Percentiles rank a stretch among this genome's conserved stretches.
phyloP scores from a whole-genome alignment of 768 basidiomycete species.

The Tulasnella sp. region DNA sequence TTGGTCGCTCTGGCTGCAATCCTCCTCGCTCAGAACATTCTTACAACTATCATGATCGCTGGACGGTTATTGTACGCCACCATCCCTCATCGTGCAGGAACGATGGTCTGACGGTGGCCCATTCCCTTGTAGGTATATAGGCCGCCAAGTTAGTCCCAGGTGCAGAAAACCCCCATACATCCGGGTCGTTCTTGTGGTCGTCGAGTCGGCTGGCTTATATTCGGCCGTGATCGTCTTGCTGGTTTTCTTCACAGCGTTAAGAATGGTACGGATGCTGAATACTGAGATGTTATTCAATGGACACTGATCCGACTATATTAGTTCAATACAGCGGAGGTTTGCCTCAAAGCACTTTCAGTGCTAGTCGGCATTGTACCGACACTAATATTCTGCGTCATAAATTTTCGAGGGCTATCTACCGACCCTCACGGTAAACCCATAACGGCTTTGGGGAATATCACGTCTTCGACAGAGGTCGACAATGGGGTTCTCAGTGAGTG shows the following conservation, averaged over 20 bases:
- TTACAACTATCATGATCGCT: not conserved
- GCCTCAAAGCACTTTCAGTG: not conserved
- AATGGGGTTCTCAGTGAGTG: not conserved
- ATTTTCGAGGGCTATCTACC: not conserved
- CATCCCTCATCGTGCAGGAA: not conserved
- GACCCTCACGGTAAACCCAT: not conserved
- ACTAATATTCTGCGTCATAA: not conserved
- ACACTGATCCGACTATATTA: not conserved
- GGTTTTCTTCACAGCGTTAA: not conserved
- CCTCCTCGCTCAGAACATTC: not conserved
- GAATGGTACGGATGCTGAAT: not conserved
- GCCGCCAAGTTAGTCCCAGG: not conserved
- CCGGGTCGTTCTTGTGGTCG: not conserved
- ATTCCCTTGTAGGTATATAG: not conserved
- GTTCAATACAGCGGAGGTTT: not conserved
- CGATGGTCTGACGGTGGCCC: no score
- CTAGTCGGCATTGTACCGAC: conserved; percentile 8
- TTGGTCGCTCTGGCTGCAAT: not conserved
- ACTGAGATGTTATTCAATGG: no score
- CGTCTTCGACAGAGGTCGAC: not conserved
- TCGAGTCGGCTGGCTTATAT: not conserved
- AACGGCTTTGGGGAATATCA: not conserved
- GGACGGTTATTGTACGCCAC: not conserved
- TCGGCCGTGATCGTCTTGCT: not conserved
- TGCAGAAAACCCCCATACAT: not conserved